Base-by-base conservation (phyloP, 768 basidiomycete genomes). In the Symmetrospora coprosmae region DNA sequence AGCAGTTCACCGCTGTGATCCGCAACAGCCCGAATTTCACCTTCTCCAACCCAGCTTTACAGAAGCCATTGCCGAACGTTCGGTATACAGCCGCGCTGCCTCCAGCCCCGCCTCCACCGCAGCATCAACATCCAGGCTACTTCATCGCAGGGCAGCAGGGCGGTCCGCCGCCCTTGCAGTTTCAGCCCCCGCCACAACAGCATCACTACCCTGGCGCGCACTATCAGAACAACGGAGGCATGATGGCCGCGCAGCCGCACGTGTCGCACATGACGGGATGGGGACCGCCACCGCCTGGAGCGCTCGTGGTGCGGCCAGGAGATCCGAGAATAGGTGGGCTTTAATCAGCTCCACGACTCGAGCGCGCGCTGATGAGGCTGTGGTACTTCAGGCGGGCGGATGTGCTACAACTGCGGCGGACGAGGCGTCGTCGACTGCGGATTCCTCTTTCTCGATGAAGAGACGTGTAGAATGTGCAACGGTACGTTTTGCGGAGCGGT, bases 31-130 rank as follows among this genome's bases (percentile, higher is more conserved):
- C 55, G 21, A 46, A 58, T 46, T 58, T 58, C 40, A 46, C 27
- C 41, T 46, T 58, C 19, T 58, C 55, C 25, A 58, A 58, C 43
- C 55, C 55, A 43, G n/a, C 11, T 11, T 25, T 58, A 8, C 55
- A 58, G 41, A 58, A 58, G 33, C 55, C 55, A 31, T 33, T 58
- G 7, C 55, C 55, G 13, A 58, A 58, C 25, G 23, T 33, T 11
- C 55, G 55, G 13, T 53, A 53, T 53, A 21, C 49, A 35, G 28
- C 49, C 11, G 40, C 25, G 13, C 19, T 30, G 9, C 25, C 51
- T 9, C 23, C 37, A 27, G 7, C 37, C 16, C 55, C 55, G 3
- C 40, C 55, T 9, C 40, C 27, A 17, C 55, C 39, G 25, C 23
- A 23, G 43, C 40, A 43, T 13, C 40, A 39, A 16, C 55, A 58